Evolutionary conservation across 805 yeast genomes (phyloP), one percentile per base, ranked within the genome.

Genomic region (Starmerella khaoyaiensis): DNA sequence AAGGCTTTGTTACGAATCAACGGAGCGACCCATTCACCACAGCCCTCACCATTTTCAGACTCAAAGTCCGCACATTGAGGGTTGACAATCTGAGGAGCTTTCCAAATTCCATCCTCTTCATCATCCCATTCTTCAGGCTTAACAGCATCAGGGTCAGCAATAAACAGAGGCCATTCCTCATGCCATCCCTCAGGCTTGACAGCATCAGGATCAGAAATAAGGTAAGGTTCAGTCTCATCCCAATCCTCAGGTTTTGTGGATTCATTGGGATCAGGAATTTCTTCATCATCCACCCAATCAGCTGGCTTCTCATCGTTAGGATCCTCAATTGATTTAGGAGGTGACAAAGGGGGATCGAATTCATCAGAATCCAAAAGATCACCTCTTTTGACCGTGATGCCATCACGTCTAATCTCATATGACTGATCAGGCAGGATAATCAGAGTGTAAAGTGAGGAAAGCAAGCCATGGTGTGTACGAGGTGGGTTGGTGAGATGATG

Each of bases 51-150:
- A 4, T 18, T 21, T 2, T 31, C 44, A 12, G n/a, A 23, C 22
- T 44, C 37, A 22, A 57, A 48, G 11, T 53, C 50, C 21, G 60
- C 64, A 59, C 96, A 84, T 40, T 63, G 72, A 9, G 95, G 94
- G 55, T 84, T 84, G 33, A 39, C 4, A 32, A 83, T 64, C 33
- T 64, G 57, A 19, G 87, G 84, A 2, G 84, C 77, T 29, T 63
- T 51, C 93, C 93, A 86, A 51, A 68, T 76, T 4, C 94, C 95
- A 54, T 83, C 94, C 54, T 79, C 86, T 47, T 76, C 86, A 28
- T 81, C 94, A 53, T 80, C 80, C 95, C 95, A 84, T 52, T 69
- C 76, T 31, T 64, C 77, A 15, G 94, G 94, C 50, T 66, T 70
- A 22, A 42, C 52, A 21, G 81, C 76, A 1, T 62, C 65, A 27